Evolutionary conservation across 805 yeast genomes (phyloP).

Genomic region (Candida michaelii): DNA sequence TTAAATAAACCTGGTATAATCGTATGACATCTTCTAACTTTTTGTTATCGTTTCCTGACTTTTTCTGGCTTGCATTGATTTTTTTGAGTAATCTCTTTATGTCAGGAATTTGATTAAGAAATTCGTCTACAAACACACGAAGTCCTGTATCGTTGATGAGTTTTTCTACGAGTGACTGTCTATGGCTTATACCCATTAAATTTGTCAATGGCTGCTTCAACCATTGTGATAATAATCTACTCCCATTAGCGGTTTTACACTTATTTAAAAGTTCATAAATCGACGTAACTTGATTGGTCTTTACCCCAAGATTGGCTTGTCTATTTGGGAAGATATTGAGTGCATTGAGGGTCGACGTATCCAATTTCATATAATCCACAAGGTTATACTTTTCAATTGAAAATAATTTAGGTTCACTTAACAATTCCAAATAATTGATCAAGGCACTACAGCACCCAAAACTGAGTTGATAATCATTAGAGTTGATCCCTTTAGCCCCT

Average conservation of each 20-base stretch:
- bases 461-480: conserved; percentile 49
- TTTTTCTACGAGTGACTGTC: conserved; percentile 76
- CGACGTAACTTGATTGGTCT: conserved; percentile 40
- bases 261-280: conserved; percentile 82
- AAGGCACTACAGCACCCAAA: conserved; percentile 68
- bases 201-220: conserved; percentile 90
- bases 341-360: conserved; percentile 85
- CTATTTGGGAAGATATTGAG: conserved; percentile 73
- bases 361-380: conserved; percentile 83
- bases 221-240: conserved; percentile 89
- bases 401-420: conserved; percentile 53
- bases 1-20: conserved; percentile 73
- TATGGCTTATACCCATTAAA: conserved; percentile 52
- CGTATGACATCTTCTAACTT: conserved; percentile 86
- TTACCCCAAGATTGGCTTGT: conserved; percentile 22
- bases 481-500: conserved; percentile 52
- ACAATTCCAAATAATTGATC: conserved; percentile 62
- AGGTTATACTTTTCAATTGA: conserved; percentile 66
- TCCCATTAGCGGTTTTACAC: conserved; percentile 88
- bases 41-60: conserved; percentile 45
- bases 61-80: conserved; percentile 39
- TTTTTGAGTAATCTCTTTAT: conserved; percentile 72
- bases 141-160: conserved; percentile 68
- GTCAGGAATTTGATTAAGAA: conserved; percentile 78
- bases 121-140: conserved; percentile 63